Evolutionary conservation across 768 basidiomycete genomes (phyloP), one percentile per base, ranked within the genome.

Genomic region (Podaxis pistillaris): DNA sequence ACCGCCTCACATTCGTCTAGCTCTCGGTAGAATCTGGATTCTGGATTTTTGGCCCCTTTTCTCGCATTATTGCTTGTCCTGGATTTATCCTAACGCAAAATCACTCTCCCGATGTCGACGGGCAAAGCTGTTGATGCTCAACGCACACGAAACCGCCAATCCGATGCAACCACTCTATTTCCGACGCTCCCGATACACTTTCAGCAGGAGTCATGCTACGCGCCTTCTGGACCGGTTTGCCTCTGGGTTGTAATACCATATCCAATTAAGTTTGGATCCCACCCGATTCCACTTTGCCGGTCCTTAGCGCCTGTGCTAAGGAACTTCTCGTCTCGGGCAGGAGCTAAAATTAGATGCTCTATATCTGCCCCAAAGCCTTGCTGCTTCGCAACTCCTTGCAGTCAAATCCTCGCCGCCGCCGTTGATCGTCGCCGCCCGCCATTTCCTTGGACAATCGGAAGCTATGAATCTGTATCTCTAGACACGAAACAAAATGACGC

Each of bases 401-500:
- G 33, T 33, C 33, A 33, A 33, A 33, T 9, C 51, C 19, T 17
- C 37, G 38, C 28, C 22, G 4, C 52, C n/a, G 15, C 7, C 28
- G 28, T 55, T 19, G 52, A n/a, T 19, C 26, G 30, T 54, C 53
- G 46, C 19, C 17, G 30, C 33, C 30, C 52, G 36, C 26, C 37
- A 40, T 33, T 33, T 33, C 33, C 37, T 51, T 56, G 61, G 55
- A 56, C 50, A 46, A 47, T 37, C 24, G 61, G 54, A 62, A 56
- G 50, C 44, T 24, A 62, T 41, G 52, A 55, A 62, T 33, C 40
- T 62, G 61, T 62, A 62, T 62, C 53, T n/a, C 38, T 62, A 62
- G 61, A 62, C 61, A 56, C 36, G 55, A 62, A 62, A 62, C 53
- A 56, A 62, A 62, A 56, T 56, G 61, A 50, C 61, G 24, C 33